Evolutionary conservation across 345 rosid species (phyloP), one percentile per base, ranked within the genome.

Genomic region (Citrus trifoliata): DNA sequence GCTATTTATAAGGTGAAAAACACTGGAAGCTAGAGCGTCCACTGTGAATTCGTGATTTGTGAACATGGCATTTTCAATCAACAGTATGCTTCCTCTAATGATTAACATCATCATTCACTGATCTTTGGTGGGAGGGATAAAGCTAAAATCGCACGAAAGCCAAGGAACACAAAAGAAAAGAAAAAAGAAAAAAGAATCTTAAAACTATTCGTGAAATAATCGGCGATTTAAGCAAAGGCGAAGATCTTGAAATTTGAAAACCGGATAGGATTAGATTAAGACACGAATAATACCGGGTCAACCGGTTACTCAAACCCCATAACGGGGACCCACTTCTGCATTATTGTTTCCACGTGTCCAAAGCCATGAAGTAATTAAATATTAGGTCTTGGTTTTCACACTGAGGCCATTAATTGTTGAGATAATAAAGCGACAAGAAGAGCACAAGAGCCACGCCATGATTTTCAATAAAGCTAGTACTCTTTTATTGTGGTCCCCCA

Each of bases 371-470:
- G 77, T 30, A 33, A 69, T 35, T 12, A n/a, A 46, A 67, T 48
- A 67, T 67, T 77, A 22, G 74, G 76, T 67, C 81, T 55, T 58
- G 70, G 61, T 83, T 79, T 79, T 81, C 80, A 83, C 73, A 61
- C 58, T 12, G 82, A 67, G 53, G 67, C 51, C 32, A 62, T 70
- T 67, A 38, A 78, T 69, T 51, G 78, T 5, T 19, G n/a, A 28
- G 28, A 71, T 48, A 60, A 67, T n/a, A 78, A 78, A 78, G 80
- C 12, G 68, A 60, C 59, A 19, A 71, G 63, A 25, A 64, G 24
- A 62, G 67, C 89, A 80, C 89, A 82, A 56, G 89, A 83, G 65
- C 68, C 89, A 53, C 82, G 89, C 84, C 83, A 73, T 70, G 70
- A 24, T 71, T 81, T 78, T 80, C 80, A 80, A 81, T 73, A 82